Evolutionary conservation across 345 rosid species (phyloP).

Genomic region (Anacardium occidentale): DNA sequence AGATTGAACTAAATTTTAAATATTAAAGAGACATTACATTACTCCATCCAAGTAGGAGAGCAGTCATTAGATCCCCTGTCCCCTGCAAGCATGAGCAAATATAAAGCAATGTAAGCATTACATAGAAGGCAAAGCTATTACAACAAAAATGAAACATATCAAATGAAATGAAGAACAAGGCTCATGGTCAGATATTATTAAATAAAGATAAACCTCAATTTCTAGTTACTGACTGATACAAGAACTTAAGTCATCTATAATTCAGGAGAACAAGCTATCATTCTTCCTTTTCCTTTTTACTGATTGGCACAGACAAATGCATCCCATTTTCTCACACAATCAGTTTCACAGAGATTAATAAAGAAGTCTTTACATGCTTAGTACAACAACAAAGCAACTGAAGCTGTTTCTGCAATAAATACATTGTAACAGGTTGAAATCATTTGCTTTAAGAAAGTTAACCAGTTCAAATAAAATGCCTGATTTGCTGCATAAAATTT

Average conservation of each 20-base stretch:
- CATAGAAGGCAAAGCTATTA: background rate
- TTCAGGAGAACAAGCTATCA: background rate
- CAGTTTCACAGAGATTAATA: background rate
- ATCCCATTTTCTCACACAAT: background rate
- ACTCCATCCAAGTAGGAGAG: constrained; percentile 99
- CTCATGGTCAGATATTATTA: background rate
- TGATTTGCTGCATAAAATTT: background rate
- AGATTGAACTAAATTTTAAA: background rate
- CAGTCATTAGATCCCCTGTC: constrained; percentile 96
- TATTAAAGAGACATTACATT: constrained; percentile 52
- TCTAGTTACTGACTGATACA: background rate
- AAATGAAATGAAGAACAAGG: background rate
- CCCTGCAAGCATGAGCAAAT: constrained; percentile 53
- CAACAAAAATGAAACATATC: background rate
- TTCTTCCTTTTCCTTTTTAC: background rate
- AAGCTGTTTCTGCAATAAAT: background rate
- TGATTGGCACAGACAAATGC: background rate
- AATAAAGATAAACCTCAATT: background rate
- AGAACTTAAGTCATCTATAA: background rate
- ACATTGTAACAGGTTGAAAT: background rate
- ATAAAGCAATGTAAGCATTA: constrained; percentile 14
- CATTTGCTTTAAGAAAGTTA: background rate
- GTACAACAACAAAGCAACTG: background rate
- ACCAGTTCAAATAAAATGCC: background rate
- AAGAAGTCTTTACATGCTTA: background rate